Conservation (phyloP, 257 asterid genomes). For the Dorcoceras hygrometricum region DNA sequence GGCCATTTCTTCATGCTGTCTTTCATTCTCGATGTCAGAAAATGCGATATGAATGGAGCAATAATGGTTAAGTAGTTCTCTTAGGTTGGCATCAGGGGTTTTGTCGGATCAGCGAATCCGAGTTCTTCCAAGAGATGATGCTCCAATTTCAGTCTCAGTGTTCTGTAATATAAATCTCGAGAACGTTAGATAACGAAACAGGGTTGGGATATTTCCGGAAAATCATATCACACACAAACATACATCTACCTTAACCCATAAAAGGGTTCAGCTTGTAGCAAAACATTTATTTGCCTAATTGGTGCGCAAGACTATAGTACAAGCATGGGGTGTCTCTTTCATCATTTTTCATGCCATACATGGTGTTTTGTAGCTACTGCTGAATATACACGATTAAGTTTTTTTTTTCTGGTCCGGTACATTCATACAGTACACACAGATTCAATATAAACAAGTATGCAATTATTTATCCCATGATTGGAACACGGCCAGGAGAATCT, state of each 20-base stretch:
- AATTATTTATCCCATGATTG: neutral
- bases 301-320: neutral
- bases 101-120: constrained; percentile 56
- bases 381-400: neutral
- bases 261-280: neutral
- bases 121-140: constrained; percentile 87
- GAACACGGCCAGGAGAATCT: neutral
- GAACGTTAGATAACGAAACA: neutral
- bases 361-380: neutral
- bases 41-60: neutral
- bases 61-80: constrained; percentile 13
- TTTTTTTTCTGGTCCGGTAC: neutral
- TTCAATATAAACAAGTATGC: neutral
- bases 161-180: constrained; percentile 43
- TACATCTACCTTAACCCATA: neutral
- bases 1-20: neutral
- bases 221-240: neutral
- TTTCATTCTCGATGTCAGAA: neutral
- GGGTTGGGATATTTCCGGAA: neutral
- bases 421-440: neutral
- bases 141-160: constrained; percentile 85
- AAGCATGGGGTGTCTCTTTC: neutral
- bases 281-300: neutral
- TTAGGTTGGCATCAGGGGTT: neutral
- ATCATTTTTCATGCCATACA: neutral